Base-by-base conservation (phyloP, 1,284 basidiomycete genomes). In the Fistulina hepatica region DNA sequence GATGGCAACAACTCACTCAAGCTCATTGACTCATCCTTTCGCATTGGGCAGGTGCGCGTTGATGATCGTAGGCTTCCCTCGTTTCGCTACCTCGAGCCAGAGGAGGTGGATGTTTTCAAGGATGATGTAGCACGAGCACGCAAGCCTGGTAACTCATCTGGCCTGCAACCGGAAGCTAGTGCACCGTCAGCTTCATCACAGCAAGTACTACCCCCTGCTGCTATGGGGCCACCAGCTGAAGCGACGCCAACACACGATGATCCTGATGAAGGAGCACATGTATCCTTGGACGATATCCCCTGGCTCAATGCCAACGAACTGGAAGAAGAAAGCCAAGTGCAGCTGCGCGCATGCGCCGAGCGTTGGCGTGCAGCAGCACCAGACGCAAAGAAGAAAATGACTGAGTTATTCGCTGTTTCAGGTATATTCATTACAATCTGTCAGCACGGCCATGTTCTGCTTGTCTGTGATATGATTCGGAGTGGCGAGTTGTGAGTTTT, bases 1-100 rank as follows among this genome's bases (percentile, higher is more conserved):
- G 60, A 63, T 40, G 60, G 59, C 5, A 61, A 61, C 38, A 55
- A 56, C 30, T 60, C 55, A 0, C 45, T 61, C 5, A 60, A 60
- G 44, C 45, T 58, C 0, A 41, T 59, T 8, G 44, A 48, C 30
- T 2, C 44, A 42, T 5, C 23, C n/a, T 3, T 49, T 45, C 37
- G 38, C 10, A 4, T 26, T 35, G 21, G 53, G 36, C 19, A 43
- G 48, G 13, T 57, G 51, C 41, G 37, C 10, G 12, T 24, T 1
- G 48, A 48, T 37, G 26, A 35, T 24, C 44, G 39, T 19, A 6
- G 13, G 9, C 24, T 35, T 1, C 33, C 22, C 4, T 36, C 37
- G 3, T 20, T 24, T 15, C 46, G 37, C 6, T 56, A 44, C 35
- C 27, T 61, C 1, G 33, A 48, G 1, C 16, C 19, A 1, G 47